Conservation (phyloP, 805 yeast species). For the Kazachstania taianensis region DNA sequence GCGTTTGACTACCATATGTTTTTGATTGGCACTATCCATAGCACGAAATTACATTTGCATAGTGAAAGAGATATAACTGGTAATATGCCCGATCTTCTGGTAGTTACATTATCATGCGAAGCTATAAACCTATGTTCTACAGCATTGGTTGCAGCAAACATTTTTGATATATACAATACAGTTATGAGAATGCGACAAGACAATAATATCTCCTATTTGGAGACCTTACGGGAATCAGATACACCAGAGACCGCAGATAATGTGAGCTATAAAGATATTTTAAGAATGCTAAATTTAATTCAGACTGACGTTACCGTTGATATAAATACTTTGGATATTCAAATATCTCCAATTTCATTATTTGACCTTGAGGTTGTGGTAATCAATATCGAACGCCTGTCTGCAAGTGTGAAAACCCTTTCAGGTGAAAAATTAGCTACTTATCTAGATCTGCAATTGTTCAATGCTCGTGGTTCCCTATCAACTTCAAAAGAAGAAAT, state of each 20-base stretch:
- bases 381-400: conserved; percentile 43
- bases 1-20: conserved; percentile 84
- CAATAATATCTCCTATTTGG: conserved; percentile 59
- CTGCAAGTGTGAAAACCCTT: conserved; percentile 39
- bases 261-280: conserved; percentile 23
- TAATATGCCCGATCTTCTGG: conserved; percentile 49
- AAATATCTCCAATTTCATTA: conserved; percentile 75
- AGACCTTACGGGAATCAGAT: conserved; percentile 57
- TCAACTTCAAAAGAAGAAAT: conserved; percentile 46
- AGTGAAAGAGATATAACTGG: conserved; percentile 50
- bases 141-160: conserved; percentile 75
- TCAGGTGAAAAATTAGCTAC: conserved; percentile 36
- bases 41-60: conserved; percentile 44
- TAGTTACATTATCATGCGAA: conserved; percentile 40
- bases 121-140: conserved; percentile 58
- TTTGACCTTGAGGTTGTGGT: conserved; percentile 69
- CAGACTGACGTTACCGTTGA: conserved; percentile 60
- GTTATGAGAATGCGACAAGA: conserved; percentile 64
- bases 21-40: conserved; percentile 46
- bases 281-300: conserved; percentile 30
- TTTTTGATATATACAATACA: conserved; percentile 67
- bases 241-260: conserved; percentile 14
- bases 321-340: conserved; percentile 46
- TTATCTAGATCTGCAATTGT: conserved; percentile 48
- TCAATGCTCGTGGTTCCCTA: conserved; percentile 57